These are phyloP conservation scores for Pseudocercospora musae DNA, from an alignment of 2,329 filamentous ascomycete genomes.

Conservation along the genomic window DNA sequence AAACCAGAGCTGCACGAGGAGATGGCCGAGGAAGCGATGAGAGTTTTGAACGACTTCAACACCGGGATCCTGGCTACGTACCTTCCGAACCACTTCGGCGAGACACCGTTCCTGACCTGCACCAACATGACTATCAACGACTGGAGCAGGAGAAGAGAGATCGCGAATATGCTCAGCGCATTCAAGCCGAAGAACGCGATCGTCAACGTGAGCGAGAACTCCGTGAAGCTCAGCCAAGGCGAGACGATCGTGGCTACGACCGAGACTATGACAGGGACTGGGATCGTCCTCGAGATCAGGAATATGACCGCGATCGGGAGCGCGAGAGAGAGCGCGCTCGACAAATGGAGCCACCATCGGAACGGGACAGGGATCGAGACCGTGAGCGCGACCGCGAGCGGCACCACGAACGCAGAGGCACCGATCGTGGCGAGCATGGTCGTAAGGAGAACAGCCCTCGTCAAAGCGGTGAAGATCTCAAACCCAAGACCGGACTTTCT, in stretches of 20 bases:
- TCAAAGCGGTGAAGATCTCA: constrained; percentile 19
- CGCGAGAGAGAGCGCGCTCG: constrained; percentile 27
- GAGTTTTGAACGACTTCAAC: constrained; percentile 39
- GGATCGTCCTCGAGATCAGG: constrained; percentile 16
- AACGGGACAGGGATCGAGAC: constrained; percentile 23
- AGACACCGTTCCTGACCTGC: constrained; percentile 27
- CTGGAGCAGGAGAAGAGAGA: constrained; percentile 30
- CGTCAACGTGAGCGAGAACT: constrained; percentile 33
- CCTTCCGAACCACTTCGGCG: constrained; percentile 24
- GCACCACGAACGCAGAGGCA: constrained; percentile 29
- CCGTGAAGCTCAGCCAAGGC: constrained; percentile 30
- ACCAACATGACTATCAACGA: constrained; percentile 25
- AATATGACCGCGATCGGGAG: constrained; percentile 26
- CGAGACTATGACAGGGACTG: constrained; percentile 13
- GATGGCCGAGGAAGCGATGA: constrained; percentile 39
- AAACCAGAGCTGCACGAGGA: constrained; percentile 28
- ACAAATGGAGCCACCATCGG: constrained; percentile 19
- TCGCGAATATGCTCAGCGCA: constrained; percentile 24
- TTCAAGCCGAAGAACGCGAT: constrained; percentile 29
- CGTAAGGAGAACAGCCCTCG: constrained; percentile 27
- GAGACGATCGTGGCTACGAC: constrained; percentile 31
- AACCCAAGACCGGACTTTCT: constrained; percentile 25
- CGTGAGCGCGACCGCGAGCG: constrained; percentile 27
- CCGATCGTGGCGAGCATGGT: constrained; percentile 24
- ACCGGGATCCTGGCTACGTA: constrained; percentile 30